These are phyloP conservation scores for Casuarina equisetifolia DNA, from an alignment of 306 rosid genomes.

Conservation along the genomic window DNA sequence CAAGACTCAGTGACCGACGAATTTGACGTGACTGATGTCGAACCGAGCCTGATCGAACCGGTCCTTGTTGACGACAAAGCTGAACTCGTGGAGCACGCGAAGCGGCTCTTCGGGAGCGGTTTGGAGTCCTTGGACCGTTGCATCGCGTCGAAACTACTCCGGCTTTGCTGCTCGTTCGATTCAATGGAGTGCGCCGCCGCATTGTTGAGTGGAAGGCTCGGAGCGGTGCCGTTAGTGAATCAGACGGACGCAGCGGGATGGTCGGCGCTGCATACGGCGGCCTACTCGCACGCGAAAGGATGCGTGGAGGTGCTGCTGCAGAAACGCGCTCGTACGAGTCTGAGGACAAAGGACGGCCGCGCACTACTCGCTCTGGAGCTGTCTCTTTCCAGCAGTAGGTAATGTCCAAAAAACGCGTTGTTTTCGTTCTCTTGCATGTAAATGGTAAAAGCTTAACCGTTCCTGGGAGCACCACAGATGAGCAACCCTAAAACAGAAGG, in stretches of 20 bases:
- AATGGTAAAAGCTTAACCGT: conserved; percentile 25
- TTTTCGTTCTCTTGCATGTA: conserved; percentile 24
- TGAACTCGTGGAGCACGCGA: conserved; percentile 21
- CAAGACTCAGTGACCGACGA: neutral
- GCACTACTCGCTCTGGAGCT: conserved; percentile 41
- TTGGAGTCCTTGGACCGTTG: conserved; percentile 25
- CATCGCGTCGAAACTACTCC: conserved; percentile 35
- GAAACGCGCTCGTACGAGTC: conserved; percentile 44
- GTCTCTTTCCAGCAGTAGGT: conserved; percentile 43
- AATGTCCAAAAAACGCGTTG: conserved; percentile 24
- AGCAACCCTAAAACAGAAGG: conserved; percentile 10
- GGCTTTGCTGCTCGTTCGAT: conserved; percentile 43
- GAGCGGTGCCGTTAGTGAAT: conserved; percentile 32
- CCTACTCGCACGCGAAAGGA: conserved; percentile 35
- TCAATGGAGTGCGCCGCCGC: conserved; percentile 37
- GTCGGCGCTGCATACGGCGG: conserved; percentile 43
- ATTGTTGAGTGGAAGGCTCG: conserved; percentile 37
- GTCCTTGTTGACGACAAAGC: conserved; percentile 24
- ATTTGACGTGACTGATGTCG: conserved; percentile 3
- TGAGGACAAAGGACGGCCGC: conserved; percentile 37
- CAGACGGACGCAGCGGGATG: conserved; percentile 32
- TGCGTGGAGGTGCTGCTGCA: conserved; percentile 42
- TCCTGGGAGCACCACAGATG: conserved; percentile 13
- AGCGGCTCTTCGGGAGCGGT: conserved; percentile 5
- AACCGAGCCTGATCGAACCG: conserved; percentile 23